Conservation (phyloP, 2,329 filamentous ascomycete genomes). For the Chrysoporthe deuterocubensis region DNA sequence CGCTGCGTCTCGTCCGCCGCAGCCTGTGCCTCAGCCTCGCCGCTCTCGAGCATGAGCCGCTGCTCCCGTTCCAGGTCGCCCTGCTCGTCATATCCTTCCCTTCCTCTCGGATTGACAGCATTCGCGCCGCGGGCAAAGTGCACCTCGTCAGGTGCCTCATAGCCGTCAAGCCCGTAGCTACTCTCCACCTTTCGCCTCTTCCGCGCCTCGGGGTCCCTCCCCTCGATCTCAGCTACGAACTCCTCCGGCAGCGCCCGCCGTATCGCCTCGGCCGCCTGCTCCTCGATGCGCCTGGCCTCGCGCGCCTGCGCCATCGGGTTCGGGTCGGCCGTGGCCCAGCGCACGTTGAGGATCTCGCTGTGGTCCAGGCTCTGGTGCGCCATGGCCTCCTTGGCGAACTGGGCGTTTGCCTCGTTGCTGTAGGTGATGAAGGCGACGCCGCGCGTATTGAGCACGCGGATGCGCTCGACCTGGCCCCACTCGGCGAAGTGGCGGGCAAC, state of each 20-base stretch:
- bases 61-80: conserved; percentile 61
- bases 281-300: conserved; percentile 86
- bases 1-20: conserved; percentile 45
- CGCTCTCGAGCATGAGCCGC: conserved; percentile 60
- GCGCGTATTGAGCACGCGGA: conserved; percentile 82
- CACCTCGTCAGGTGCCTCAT: conserved; percentile 91
- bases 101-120: conserved; percentile 62
- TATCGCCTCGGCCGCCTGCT: conserved; percentile 95
- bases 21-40: conserved; percentile 50
- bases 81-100: conserved; percentile 57
- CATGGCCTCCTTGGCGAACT: conserved; percentile 96
- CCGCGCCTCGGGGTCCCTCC: conserved; percentile 81
- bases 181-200: conserved; percentile 91
- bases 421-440: conserved; percentile 98
- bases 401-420: conserved; percentile 82
- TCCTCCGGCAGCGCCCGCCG: conserved; percentile 84
- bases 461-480: conserved; percentile 91
- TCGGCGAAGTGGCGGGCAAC: conserved; percentile 94
- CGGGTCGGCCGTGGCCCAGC: conserved; percentile 96
- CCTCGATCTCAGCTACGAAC: conserved; percentile 93
- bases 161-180: conserved; percentile 85
- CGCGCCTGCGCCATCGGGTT: conserved; percentile 94
- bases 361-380: conserved; percentile 91
- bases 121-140: conserved; percentile 84
- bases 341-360: conserved; percentile 89